A percentile compares a stretch with the other conserved stretches of the same genome.
phyloP scores from a whole-genome alignment of 2,329 filamentous ascomycete species.

The Epichloe aotearoae region DNA sequence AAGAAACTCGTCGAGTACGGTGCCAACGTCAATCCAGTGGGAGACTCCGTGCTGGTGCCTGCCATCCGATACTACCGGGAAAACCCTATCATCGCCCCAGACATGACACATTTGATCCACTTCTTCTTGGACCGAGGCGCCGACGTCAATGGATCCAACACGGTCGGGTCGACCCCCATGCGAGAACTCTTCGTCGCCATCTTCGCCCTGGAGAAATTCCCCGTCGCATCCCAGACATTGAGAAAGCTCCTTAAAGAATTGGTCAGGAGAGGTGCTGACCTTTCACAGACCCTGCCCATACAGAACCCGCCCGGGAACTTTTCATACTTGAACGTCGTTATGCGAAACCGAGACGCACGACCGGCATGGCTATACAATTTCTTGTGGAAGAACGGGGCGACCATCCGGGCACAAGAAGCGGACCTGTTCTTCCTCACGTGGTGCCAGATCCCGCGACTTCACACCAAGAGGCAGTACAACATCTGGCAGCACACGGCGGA shows the following conservation, averaged over 20 bases:
- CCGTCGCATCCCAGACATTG: not conserved
- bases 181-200: not conserved
- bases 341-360: not conserved
- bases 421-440: not conserved
- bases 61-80: not conserved
- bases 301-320: not conserved
- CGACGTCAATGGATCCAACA: not conserved
- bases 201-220: not conserved
- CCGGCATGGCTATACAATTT: slow-evolving; percentile 1
- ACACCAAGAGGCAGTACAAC: not conserved
- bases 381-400: not conserved
- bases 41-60: not conserved
- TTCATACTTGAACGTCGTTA: not conserved
- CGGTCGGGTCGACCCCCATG: not conserved
- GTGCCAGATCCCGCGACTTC: not conserved
- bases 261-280: not conserved
- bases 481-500: not conserved
- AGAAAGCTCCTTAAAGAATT: not conserved
- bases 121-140: slow-evolving; percentile 1
- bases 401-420: not conserved
- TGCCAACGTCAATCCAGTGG: not conserved
- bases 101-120: not conserved
- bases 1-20: not conserved
- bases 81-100: not conserved
- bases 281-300: not conserved